Evolutionary conservation across 495 filamentous ascomycete genomes (phyloP), one percentile per base, ranked within the genome.

Genomic region (Aspergillus leporis): DNA sequence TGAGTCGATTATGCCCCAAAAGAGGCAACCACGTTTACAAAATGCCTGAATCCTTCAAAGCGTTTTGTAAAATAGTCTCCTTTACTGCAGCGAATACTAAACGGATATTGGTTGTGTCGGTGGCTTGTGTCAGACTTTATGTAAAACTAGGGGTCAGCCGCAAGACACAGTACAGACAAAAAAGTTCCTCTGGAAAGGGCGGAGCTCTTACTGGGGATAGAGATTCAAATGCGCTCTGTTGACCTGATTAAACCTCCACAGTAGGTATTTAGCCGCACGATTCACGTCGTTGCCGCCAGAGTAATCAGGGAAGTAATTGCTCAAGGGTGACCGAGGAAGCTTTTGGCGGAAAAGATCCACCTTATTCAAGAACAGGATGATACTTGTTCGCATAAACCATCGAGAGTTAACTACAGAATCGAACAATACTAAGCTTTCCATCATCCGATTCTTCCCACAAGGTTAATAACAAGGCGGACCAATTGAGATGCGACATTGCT

Each of bases 241-340:
- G 63, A 98, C 94, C 72, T 98, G 94, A 70, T 97, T 97, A 71
- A 98, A 98, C 67, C 95, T 84, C 94, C 95, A 98, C 16, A 98
- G 82, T 28, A 98, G 82, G 71, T 98, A 98, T 74, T 98, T 98
- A 41, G 94, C 93, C 12, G 94, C 94, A 67, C 96, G 89, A 71
- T 97, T 97, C 63, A 97, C 92, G 74, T 98, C 94, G 73, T 94
- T 94, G 21, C 94, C 94, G 19, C 94, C 94, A 14, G 92, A 94
- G 69, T 98, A 98, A 73, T 98, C 94, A 0, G 94, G 94, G 70
- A 98, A 98, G 72, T 97, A 98, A 68, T 90, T 95, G 60, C 86
- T 88, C 50, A 98, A 75, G 0, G 95, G 92, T 43, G 91, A 95
- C 60, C 92, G 85, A 38, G 87, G 88, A 45, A 98, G 86, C 71